Evolutionary conservation across 2,329 filamentous ascomycete genomes (phyloP).

Genomic region (Penicillium sp.): DNA sequence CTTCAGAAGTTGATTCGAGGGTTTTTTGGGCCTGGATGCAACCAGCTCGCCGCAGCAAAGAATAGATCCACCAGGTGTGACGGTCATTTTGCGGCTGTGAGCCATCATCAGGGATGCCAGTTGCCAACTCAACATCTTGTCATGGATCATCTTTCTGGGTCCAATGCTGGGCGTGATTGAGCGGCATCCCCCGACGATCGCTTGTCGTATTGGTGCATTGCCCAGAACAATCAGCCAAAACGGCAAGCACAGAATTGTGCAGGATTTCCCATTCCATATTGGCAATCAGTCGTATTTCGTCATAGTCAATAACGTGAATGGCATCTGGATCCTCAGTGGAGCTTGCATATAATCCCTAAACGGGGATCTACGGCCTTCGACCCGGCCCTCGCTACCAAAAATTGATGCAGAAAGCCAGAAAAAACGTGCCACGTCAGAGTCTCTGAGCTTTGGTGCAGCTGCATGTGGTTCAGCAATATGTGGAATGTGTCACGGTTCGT

Average conservation of each 20-base stretch:
- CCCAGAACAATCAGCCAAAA: background rate
- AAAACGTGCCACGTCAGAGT: constrained; percentile 44
- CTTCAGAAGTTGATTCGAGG: constrained; percentile 31
- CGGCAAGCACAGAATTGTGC: constrained; percentile 16
- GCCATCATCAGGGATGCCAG: constrained; percentile 26
- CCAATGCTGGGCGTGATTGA: constrained; percentile 20
- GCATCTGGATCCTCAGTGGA: constrained; percentile 13
- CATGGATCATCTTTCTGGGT: constrained; percentile 27
- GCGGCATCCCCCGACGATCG: constrained; percentile 24
- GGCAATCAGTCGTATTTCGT: constrained; percentile 12
- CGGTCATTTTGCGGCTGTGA: constrained; percentile 23
- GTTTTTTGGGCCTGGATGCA: constrained; percentile 18
- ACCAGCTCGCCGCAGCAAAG: constrained; percentile 16
- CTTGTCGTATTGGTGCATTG: constrained; percentile 18
- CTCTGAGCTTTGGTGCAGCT: constrained; percentile 41
- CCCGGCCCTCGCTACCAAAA: constrained; percentile 27
- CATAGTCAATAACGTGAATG: constrained; percentile 14
- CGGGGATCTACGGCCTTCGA: constrained; percentile 25
- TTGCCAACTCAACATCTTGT: constrained; percentile 32
- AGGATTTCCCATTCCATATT: constrained; percentile 8
- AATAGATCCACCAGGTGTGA: constrained; percentile 22
- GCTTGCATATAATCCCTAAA: constrained; percentile 16
- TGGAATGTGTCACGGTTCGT: constrained; percentile 37
- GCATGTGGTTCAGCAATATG: constrained; percentile 38
- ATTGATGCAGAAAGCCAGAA: constrained; percentile 34